Evolutionary conservation across 805 yeast species (phyloP), one percentile per base, ranked within the genome.

Genomic region (baker's yeast (Saccharomyces cerevisiae)): DNA sequence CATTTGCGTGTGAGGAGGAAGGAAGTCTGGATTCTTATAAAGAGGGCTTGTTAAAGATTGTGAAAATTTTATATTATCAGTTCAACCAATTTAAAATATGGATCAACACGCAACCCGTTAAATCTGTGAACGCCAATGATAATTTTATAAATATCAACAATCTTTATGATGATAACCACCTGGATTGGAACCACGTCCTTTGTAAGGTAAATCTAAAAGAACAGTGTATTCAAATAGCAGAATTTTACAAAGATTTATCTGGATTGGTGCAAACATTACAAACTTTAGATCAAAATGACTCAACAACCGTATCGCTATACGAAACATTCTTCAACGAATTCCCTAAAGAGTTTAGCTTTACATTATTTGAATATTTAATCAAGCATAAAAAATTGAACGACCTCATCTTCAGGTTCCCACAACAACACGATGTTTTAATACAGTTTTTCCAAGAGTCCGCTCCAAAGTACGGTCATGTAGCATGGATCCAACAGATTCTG

Each of bases 401-500:
- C 2, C 64, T 89, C 29, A 73, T 90, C 50, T 70, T 79, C 11
- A 81, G 78, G 14, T 85, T 84, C 64, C 79, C 81, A 8, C 74
- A 78, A 29, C 81, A 81, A 61, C 73, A 77, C 28, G 66, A 68
- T 1, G 78, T 71, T 58, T 68, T 88, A 51, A 71, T 77, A 28
- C 67, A 70, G 57, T 90, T 82, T 63, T 78, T 90, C 55, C 59
- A 67, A 1, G 74, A 75, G 30, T 69, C 72, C 51, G 65, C 72
- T 28, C 62, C 70, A 1, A 73, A 75, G 53, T 79, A 80, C 41
- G 76, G 81, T 4, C 70, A 76, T 46, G 77, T 87, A 50, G 77
- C 88, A 2, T 90, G 96, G 96, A 83, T 89, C 22, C 77, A 80
- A 53, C 79, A 84, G 54, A 67, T 89, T 13, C 66, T 80, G 31